Evolutionary conservation across 352 stramenopile genomes (phyloP).

Genomic region (Poterioochromonas sp.): DNA sequence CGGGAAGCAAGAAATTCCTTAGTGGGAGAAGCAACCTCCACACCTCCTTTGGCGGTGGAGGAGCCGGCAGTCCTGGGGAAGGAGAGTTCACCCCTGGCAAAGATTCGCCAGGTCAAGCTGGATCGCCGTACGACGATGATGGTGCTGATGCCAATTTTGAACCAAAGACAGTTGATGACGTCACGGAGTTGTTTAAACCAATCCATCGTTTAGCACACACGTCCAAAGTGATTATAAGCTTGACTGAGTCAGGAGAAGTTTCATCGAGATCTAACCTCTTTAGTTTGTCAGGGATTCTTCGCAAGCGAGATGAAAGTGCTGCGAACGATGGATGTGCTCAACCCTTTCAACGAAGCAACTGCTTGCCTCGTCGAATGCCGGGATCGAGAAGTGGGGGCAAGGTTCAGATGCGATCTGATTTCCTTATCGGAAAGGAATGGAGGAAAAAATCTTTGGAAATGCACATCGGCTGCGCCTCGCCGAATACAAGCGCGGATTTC

Average conservation of each 20-base stretch:
- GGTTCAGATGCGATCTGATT: too few species aligned
- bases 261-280: neutral
- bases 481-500: too few species aligned
- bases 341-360: neutral
- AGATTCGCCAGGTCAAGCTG: too few species aligned
- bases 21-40: too few species aligned
- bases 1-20: too few species aligned
- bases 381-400: neutral
- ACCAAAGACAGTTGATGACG: neutral
- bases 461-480: too few species aligned
- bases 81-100: neutral
- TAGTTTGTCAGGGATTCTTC: neutral
- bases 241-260: conserved; percentile 28
- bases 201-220: neutral
- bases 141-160: neutral
- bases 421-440: conserved; percentile 30
- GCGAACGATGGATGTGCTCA: neutral
- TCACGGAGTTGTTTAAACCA: conserved; percentile 5
- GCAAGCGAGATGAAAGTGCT: neutral
- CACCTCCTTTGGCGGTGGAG: too few species aligned
- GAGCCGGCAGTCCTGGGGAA: neutral
- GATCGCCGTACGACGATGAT: neutral
- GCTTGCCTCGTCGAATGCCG: neutral
- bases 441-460: too few species aligned
- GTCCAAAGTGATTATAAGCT: conserved; percentile 1